Evolutionary conservation across 148 eudicot genomes (phyloP).

Genomic region (Heliosperma pusillum): DNA sequence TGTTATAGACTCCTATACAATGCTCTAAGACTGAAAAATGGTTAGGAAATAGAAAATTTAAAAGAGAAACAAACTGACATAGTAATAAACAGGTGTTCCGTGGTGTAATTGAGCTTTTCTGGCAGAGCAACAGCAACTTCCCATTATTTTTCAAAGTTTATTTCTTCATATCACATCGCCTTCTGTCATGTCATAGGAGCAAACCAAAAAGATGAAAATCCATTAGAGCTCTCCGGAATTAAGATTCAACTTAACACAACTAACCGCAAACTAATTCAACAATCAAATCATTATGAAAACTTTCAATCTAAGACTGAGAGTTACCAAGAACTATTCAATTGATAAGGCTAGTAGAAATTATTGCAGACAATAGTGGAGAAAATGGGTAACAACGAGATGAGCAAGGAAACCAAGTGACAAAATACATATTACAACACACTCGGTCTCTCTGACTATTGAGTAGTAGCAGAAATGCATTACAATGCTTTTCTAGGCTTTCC

Average conservation of each 20-base stretch:
- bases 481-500: neutral
- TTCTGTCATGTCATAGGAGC: conserved; percentile 5
- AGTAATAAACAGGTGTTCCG: conserved; percentile 78
- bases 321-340: neutral
- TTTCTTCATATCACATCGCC: conserved; percentile 30
- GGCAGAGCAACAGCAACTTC: conserved; percentile 85
- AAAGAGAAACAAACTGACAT: conserved; percentile 48
- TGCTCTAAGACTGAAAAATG: neutral
- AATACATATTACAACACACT: neutral
- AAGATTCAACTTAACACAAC: neutral
- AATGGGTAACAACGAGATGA: neutral
- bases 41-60: neutral
- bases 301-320: conserved; percentile 1
- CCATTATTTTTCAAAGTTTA: conserved; percentile 43
- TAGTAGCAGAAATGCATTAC: neutral
- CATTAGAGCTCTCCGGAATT: conserved; percentile 1
- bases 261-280: neutral
- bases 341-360: neutral
- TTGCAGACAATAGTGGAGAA: neutral
- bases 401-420: neutral
- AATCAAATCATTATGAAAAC: neutral
- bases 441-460: neutral
- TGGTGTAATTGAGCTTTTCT: conserved; percentile 62
- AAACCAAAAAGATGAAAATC: conserved; percentile 6
- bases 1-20: neutral